Conservation (phyloP, 257 asterid genomes). For the Eucommia ulmoides region DNA sequence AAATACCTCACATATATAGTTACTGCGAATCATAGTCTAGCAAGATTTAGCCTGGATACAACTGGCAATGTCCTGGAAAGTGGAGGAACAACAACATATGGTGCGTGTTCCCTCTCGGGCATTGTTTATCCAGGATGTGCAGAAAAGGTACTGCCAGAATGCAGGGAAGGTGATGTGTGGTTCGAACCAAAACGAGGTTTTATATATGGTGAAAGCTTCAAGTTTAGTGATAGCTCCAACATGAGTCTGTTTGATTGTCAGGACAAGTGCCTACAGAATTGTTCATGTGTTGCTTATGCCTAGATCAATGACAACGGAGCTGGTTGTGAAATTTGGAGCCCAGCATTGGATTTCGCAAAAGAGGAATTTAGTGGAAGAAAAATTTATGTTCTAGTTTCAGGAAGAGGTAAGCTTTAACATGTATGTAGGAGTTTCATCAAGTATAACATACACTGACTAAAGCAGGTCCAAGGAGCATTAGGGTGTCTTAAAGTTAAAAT, state of each 20-base stretch:
- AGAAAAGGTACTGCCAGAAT: slow-evolving; percentile 11
- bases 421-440: too few relatives aligned
- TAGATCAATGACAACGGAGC: neutral
- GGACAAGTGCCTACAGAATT: slow-evolving; percentile 12
- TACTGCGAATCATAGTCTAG: neutral
- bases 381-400: too few relatives aligned
- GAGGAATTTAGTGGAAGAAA: too few relatives aligned
- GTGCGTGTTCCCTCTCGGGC: too few relatives aligned
- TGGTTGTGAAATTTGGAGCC: slow-evolving; percentile 13
- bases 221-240: slow-evolving; percentile 6
- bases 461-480: too few relatives aligned
- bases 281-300: slow-evolving; percentile 18
- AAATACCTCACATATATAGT: slow-evolving; percentile 8
- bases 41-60: slow-evolving; percentile 1
- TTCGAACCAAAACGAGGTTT: slow-evolving; percentile 1
- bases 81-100: slow-evolving; percentile 3
- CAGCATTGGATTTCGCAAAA: neutral
- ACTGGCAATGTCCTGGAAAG: slow-evolving; percentile 2
- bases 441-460: too few relatives aligned
- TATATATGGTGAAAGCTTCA: slow-evolving; percentile 5
- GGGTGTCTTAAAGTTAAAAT: too few relatives aligned
- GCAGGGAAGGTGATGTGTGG: slow-evolving; percentile 11
- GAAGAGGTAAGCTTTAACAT: too few relatives aligned
- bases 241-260: slow-evolving; percentile 16
- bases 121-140: too few relatives aligned